Conservation (phyloP, 1,284 basidiomycete genomes). For the Melampsora abietis-canadensis region DNA sequence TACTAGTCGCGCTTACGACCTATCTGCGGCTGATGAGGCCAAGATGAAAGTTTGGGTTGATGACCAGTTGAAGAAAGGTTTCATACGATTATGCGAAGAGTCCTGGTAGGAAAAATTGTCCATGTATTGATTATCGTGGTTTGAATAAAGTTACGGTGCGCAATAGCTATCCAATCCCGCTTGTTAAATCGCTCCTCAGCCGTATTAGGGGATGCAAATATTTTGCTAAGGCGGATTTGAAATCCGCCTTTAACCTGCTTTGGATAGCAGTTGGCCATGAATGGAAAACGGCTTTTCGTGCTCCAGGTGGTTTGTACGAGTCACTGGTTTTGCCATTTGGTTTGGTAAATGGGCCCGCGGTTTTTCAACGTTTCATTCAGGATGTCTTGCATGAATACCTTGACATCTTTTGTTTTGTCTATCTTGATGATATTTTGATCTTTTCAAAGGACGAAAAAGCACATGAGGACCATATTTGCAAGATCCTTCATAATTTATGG, state of each 20-base stretch:
- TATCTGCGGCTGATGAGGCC: background rate
- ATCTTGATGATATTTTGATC: conserved; percentile 15
- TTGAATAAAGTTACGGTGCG: conserved; percentile 1
- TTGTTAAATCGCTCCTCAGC: background rate
- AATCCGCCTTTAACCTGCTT: conserved; percentile 49
- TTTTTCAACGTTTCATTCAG: conserved; percentile 20
- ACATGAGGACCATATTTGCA: background rate
- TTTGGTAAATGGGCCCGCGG: background rate
- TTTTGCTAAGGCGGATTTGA: conserved; percentile 51
- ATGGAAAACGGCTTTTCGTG: background rate
- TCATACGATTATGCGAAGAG: conserved; percentile 15
- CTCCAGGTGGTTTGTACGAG: background rate
- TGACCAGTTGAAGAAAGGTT: background rate
- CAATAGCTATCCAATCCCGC: conserved; percentile 14
- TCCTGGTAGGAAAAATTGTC: conserved; percentile 22
- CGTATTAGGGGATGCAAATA: background rate
- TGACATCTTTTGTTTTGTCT: conserved; percentile 16
- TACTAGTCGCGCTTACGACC: background rate
- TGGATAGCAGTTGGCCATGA: background rate
- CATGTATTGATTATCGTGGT: conserved; percentile 14
- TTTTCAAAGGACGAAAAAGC: background rate
- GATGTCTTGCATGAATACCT: conserved; percentile 14
- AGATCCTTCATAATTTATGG: background rate
- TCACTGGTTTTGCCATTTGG: background rate
- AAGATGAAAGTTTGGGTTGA: background rate